These are phyloP conservation scores for Trichocladium uniseriatum DNA, from an alignment of 495 filamentous ascomycete genomes.

Conservation along the genomic window DNA sequence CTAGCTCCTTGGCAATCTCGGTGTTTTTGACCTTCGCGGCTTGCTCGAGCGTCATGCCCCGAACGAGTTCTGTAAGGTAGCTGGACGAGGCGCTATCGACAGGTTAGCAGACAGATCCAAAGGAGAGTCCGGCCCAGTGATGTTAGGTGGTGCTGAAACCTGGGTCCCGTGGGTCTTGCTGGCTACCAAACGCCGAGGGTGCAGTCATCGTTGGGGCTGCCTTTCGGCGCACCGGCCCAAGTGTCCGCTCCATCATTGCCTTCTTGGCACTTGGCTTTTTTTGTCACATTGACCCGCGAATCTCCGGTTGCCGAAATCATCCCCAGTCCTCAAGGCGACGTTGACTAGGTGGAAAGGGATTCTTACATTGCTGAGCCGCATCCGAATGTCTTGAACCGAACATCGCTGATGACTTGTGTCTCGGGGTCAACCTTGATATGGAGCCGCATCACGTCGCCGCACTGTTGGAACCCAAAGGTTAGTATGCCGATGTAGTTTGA, in stretches of 20 bases:
- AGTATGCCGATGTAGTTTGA: background rate
- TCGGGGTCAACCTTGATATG: slow-evolving; percentile 93
- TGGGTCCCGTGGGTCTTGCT: too few relatives aligned
- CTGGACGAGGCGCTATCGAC: slow-evolving; percentile 42
- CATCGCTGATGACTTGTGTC: slow-evolving; percentile 82
- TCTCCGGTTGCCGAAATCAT: too few relatives aligned
- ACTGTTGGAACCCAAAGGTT: slow-evolving; percentile 14
- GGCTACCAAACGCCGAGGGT: too few relatives aligned
- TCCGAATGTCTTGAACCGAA: slow-evolving; percentile 88
- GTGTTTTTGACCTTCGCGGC: slow-evolving; percentile 88
- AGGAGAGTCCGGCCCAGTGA: too few relatives aligned
- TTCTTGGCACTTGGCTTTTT: too few relatives aligned
- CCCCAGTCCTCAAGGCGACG: too few relatives aligned
- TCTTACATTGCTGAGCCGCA: slow-evolving; percentile 80
- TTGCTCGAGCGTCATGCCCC: slow-evolving; percentile 93
- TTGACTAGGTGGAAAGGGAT: background rate
- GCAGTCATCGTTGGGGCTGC: too few relatives aligned
- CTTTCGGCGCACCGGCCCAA: too few relatives aligned
- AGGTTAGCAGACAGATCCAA: slow-evolving; percentile 8
- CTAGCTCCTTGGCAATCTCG: slow-evolving; percentile 90
- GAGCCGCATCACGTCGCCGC: slow-evolving; percentile 97
- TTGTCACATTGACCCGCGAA: too few relatives aligned
- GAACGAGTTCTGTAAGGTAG: slow-evolving; percentile 85
- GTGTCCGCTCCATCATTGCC: too few relatives aligned
- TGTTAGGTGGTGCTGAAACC: too few relatives aligned